Conservation (phyloP, 768 basidiomycete genomes). For the Mycena vulgaris region DNA sequence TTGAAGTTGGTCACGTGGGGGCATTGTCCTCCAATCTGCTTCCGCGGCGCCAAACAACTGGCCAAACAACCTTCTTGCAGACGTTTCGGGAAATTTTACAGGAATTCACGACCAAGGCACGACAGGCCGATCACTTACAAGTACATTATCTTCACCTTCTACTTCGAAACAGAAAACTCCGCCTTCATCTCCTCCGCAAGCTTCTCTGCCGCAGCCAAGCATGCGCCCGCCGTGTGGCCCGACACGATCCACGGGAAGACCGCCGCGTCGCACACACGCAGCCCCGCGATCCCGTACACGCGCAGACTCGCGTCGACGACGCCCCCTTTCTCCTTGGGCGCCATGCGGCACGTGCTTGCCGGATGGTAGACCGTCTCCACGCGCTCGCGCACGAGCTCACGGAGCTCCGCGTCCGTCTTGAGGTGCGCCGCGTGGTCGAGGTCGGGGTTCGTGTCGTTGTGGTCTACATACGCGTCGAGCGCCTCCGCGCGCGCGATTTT, state of each 20-base stretch:
- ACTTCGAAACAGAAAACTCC: slow-evolving; percentile 36
- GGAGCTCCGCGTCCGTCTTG: slow-evolving; percentile 60
- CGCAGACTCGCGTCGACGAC: slow-evolving; percentile 44
- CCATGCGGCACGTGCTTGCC: slow-evolving; percentile 63
- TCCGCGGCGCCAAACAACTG: too few species aligned
- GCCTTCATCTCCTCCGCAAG: slow-evolving; percentile 52
- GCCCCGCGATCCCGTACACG: slow-evolving; percentile 54
- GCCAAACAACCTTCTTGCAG: too few species aligned
- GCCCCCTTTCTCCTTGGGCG: slow-evolving; percentile 53
- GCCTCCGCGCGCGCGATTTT: slow-evolving; percentile 59
- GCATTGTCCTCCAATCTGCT: neutral
- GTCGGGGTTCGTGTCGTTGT: slow-evolving; percentile 46
- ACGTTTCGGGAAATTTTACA: too few species aligned
- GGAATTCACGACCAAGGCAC: too few species aligned
- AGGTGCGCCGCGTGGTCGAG: slow-evolving; percentile 58
- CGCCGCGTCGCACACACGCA: slow-evolving; percentile 66
- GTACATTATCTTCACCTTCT: neutral
- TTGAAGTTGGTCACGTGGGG: slow-evolving; percentile 52
- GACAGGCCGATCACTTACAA: slow-evolving; percentile 5
- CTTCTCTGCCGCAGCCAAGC: slow-evolving; percentile 53
- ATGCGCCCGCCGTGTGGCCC: slow-evolving; percentile 61
- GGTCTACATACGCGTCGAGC: slow-evolving; percentile 56
- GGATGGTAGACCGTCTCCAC: slow-evolving; percentile 67
- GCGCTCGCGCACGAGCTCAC: slow-evolving; percentile 57
- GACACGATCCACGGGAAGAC: slow-evolving; percentile 63